Conservation (phyloP, 106 monocot species). For the Hemerocallis citrina region DNA sequence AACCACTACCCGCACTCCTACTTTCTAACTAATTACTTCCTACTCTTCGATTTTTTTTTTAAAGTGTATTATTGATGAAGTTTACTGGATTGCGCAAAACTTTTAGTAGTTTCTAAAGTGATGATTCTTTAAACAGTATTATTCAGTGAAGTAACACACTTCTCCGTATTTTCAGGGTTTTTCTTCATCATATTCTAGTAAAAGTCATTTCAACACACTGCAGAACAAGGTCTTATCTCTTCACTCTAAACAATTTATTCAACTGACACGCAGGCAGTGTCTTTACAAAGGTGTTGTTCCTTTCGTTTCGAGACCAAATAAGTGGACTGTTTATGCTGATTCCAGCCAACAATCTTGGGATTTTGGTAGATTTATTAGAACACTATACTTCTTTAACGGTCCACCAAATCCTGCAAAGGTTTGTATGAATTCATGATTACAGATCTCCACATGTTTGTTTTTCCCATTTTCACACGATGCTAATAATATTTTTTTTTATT, state of each 20-base stretch:
- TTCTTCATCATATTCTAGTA: constrained; percentile 22
- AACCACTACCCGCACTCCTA: too few species aligned
- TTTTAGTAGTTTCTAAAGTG: neutral
- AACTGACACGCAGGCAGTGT: constrained; percentile 12
- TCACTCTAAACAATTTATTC: constrained; percentile 22
- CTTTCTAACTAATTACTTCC: too few species aligned
- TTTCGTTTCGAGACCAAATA: constrained; percentile 24
- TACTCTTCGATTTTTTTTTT: too few species aligned
- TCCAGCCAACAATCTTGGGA: constrained; percentile 72
- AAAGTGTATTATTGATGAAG: too few species aligned
- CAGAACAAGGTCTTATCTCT: constrained; percentile 20
- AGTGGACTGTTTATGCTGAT: constrained; percentile 41
- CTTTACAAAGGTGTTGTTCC: constrained; percentile 6
- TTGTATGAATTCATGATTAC: neutral
- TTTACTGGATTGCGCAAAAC: too few species aligned
- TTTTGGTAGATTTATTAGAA: constrained; percentile 77
- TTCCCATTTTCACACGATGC: neutral
- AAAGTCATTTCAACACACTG: constrained; percentile 15
- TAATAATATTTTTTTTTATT: neutral
- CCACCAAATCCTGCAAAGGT: constrained; percentile 90
- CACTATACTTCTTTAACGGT: constrained; percentile 92
- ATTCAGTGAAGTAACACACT: too few species aligned
- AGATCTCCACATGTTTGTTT: neutral
- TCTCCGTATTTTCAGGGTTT: constrained; percentile 35
- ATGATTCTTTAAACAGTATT: neutral